These are phyloP conservation scores for Medicago arabica DNA, from an alignment of 306 rosid genomes.

Conservation along the genomic window DNA sequence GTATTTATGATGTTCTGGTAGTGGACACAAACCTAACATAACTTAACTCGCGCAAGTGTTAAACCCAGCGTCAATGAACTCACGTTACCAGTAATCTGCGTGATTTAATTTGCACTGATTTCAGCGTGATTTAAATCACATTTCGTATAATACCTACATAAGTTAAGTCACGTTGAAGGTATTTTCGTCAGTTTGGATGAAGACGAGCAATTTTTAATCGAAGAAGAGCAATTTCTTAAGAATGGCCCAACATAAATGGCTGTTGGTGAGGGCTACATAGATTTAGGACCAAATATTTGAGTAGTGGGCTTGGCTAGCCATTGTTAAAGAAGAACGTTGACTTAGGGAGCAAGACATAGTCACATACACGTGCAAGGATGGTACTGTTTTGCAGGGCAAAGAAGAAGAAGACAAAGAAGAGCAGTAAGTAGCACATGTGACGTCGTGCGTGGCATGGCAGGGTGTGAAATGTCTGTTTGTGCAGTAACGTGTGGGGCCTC, in stretches of 20 bases:
- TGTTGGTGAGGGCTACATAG: not conserved
- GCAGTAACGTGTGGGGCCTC: conserved; percentile 38
- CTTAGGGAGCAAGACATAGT: conserved; percentile 17
- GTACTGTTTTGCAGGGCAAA: conserved; percentile 2
- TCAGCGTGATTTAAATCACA: too few relatives aligned
- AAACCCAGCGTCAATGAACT: too few relatives aligned
- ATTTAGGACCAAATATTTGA: not conserved
- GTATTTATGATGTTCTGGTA: too few relatives aligned
- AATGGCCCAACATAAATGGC: not conserved
- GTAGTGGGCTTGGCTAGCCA: conserved; percentile 21
- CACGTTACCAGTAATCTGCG: too few relatives aligned
- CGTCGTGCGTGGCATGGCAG: conserved; percentile 43
- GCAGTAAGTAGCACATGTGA: conserved; percentile 56
- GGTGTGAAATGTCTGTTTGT: conserved; percentile 31
- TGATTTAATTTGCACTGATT: too few relatives aligned
- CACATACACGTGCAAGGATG: conserved; percentile 47
- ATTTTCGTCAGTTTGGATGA: too few relatives aligned
- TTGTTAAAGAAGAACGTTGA: conserved; percentile 22
- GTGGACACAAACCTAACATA: too few relatives aligned
- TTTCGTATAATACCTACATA: too few relatives aligned
- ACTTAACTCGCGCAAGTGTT: too few relatives aligned
- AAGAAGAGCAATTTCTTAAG: too few relatives aligned
- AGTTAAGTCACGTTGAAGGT: too few relatives aligned
- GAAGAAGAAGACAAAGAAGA: conserved; percentile 32
- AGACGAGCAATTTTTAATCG: too few relatives aligned